Percentiles rank a stretch among this genome's conserved stretches.
These are phyloP conservation scores for Dactylellina drechsleri DNA, from an alignment of 2,329 filamentous ascomycete genomes.

Conservation along the genomic window DNA sequence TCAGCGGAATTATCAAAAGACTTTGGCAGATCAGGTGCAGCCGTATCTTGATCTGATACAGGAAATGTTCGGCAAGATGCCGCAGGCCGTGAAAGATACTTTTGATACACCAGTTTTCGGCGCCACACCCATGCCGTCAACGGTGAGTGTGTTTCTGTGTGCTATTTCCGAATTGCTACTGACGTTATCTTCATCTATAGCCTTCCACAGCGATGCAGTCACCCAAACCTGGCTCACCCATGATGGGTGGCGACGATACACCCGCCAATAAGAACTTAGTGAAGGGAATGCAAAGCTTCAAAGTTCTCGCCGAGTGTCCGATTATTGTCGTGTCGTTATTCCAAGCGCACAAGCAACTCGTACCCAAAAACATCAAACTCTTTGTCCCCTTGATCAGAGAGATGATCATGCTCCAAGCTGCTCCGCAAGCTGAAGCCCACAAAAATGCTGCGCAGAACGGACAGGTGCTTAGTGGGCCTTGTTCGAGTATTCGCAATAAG, in stretches of 20 bases:
- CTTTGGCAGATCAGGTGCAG: slow-evolving; percentile 83
- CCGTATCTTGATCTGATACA: slow-evolving; percentile 90
- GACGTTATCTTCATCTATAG: slow-evolving; percentile 28
- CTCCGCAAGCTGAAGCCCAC: slow-evolving; percentile 91
- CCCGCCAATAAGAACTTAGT: slow-evolving; percentile 82
- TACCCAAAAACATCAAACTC: slow-evolving; percentile 83
- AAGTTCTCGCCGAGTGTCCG: slow-evolving; percentile 94
- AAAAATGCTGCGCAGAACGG: slow-evolving; percentile 80
- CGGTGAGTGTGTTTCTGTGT: slow-evolving; percentile 54
- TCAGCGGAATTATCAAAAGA: slow-evolving; percentile 89
- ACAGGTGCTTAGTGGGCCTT: slow-evolving; percentile 90
- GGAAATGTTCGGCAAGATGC: slow-evolving; percentile 95
- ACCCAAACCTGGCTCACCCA: slow-evolving; percentile 87
- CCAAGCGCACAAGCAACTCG: slow-evolving; percentile 84
- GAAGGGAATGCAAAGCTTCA: slow-evolving; percentile 98
- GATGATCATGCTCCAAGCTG: slow-evolving; percentile 86
- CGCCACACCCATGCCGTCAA: slow-evolving; percentile 69
- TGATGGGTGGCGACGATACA: slow-evolving; percentile 79
- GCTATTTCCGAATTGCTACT: slow-evolving; percentile 7
- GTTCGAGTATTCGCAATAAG: slow-evolving; percentile 90
- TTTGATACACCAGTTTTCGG: slow-evolving; percentile 83
- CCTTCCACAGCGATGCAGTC: slow-evolving; percentile 74
- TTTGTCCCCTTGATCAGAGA: slow-evolving; percentile 95
- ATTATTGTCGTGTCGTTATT: slow-evolving; percentile 99
- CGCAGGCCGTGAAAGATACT: slow-evolving; percentile 91